Conservation (phyloP, 108 stramenopile species). For the Schizochytrium sp. region DNA sequence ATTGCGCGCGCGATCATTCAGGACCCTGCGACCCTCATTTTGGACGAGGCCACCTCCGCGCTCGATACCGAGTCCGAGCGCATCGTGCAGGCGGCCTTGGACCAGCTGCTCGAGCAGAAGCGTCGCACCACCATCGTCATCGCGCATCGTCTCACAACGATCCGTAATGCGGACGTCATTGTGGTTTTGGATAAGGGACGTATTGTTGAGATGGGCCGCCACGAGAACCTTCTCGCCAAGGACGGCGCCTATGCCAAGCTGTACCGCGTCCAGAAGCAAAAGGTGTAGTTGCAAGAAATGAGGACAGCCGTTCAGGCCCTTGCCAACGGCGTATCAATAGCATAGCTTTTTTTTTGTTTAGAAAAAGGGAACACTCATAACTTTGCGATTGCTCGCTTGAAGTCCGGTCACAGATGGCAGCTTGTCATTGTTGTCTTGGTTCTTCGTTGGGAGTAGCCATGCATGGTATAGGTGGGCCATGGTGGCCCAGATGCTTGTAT, state of each 20-base stretch:
- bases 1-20: constrained; percentile 73
- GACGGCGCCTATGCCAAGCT: constrained; percentile 51
- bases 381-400: no score
- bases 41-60: constrained; percentile 77
- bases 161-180: constrained; percentile 16
- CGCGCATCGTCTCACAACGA: constrained; percentile 21
- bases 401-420: no score
- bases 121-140: constrained; percentile 48
- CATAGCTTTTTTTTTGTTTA: not conserved
- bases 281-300: not conserved
- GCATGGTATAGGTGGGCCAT: no score
- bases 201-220: constrained; percentile 66
- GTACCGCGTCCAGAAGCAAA: constrained; percentile 28
- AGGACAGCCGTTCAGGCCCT: not conserved
- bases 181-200: constrained; percentile 65
- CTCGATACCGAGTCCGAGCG: constrained; percentile 70
- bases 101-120: constrained; percentile 53
- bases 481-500: no score
- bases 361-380: no score
- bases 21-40: constrained; percentile 64
- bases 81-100: constrained; percentile 71
- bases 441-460: no score
- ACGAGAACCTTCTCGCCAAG: constrained; percentile 59
- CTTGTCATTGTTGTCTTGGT: no score
- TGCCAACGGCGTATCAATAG: not conserved